phyloP scores from a whole-genome alignment of 495 filamentous ascomycete genomes.

The Neurospora discreta region DNA sequence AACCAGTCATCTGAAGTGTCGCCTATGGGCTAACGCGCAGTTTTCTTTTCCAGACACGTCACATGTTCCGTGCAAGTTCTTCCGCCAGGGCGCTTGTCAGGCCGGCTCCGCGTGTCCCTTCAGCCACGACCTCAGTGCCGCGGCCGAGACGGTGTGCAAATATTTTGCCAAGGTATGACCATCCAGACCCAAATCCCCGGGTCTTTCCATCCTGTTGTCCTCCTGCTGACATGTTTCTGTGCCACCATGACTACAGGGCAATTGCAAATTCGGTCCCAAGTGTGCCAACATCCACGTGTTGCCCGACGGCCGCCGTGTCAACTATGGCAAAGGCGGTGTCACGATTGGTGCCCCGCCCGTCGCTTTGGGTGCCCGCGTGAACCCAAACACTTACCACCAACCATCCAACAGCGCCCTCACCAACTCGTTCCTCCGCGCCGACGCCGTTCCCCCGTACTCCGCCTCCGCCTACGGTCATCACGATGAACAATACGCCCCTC shows the following conservation, averaged over 20 bases:
- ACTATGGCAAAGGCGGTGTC: constrained; percentile 49
- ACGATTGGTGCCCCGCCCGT: constrained; percentile 38
- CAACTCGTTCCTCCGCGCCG: constrained; percentile 72
- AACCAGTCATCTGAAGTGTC: background rate
- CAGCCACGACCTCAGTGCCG: constrained; percentile 73
- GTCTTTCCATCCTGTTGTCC: constrained; percentile 1
- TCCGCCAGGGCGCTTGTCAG: constrained; percentile 89
- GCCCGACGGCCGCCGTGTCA: constrained; percentile 84
- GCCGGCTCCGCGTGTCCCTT: constrained; percentile 94
- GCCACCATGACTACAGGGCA: constrained; percentile 50
- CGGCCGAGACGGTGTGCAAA: constrained; percentile 83
- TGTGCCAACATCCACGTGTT: constrained; percentile 94
- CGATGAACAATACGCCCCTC: constrained; percentile 33
- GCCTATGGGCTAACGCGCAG: background rate
- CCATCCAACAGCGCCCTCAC: constrained; percentile 63
- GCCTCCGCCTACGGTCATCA: constrained; percentile 27
- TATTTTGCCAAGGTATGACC: constrained; percentile 84
- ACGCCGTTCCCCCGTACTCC: constrained; percentile 32
- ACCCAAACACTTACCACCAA: constrained; percentile 42
- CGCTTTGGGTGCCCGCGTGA: constrained; percentile 61
- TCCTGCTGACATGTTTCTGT: constrained; percentile 23
- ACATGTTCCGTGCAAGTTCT: constrained; percentile 99
- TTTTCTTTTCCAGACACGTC: constrained; percentile 59
- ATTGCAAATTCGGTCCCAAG: constrained; percentile 97
- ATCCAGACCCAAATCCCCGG: background rate